These are phyloP conservation scores for Anthracocystis panici-leucophaei DNA, from an alignment of 1,284 basidiomycete species.

Conservation along the genomic window DNA sequence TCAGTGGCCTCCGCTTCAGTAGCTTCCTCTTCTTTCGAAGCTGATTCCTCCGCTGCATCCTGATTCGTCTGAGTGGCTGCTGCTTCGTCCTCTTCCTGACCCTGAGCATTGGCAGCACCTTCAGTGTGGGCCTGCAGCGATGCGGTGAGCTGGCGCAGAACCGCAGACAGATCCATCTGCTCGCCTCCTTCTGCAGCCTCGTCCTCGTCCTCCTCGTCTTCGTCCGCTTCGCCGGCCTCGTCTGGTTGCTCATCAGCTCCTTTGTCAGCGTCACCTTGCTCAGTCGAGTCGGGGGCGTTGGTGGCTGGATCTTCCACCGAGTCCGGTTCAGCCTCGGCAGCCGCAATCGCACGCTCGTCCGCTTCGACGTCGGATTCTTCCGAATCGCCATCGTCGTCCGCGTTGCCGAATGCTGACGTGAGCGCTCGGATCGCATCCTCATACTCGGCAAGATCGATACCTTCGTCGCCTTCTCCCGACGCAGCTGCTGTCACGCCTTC, in stretches of 20 bases:
- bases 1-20: constrained; percentile 1
- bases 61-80: neutral
- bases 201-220: constrained; percentile 20
- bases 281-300: neutral
- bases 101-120: constrained; percentile 12
- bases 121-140: constrained; percentile 50
- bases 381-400: constrained; percentile 42
- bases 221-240: constrained; percentile 26
- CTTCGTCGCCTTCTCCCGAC: constrained; percentile 26
- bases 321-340: constrained; percentile 55
- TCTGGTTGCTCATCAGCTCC: constrained; percentile 5
- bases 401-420: constrained; percentile 50
- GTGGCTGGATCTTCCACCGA: constrained; percentile 20
- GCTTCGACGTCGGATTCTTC: constrained; percentile 54
- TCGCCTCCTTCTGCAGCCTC: constrained; percentile 27
- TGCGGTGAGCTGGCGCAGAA: constrained; percentile 56
- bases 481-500: constrained; percentile 13
- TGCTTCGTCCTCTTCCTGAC: constrained; percentile 7
- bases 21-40: constrained; percentile 4
- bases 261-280: neutral
- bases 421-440: constrained; percentile 61
- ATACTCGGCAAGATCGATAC: constrained; percentile 61
- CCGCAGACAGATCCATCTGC: constrained; percentile 52
- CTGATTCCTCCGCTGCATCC: neutral
- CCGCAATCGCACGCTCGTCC: constrained; percentile 60